Base-by-base conservation (phyloP, 2,329 filamentous ascomycete species). In the Metarhizium humberi region DNA sequence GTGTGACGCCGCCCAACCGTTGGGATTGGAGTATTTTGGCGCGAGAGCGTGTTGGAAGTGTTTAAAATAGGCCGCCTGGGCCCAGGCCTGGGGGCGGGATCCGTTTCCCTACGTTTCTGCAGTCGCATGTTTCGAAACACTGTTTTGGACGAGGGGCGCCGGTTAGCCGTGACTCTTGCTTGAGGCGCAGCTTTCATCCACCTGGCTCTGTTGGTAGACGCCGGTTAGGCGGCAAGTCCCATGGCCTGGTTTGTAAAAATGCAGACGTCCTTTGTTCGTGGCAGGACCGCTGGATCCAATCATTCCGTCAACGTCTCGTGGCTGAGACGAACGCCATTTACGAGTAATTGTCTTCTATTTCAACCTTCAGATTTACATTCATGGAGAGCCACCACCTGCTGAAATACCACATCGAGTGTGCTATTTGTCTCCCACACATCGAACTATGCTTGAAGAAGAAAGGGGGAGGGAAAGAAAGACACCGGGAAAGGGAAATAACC, bases 71-170 rank as follows among this genome's bases (percentile, higher is more conserved):
- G 38, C 38, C 38, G 14, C 25, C 25, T 25, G 25, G 25, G 25
- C 25, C 25, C 25, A 25, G 5, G 38, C 14, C 38, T 7, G 38
- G 14, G 38, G 38, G 7, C 8, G 38, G 38, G 10, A 16, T 7
- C 14, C 8, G 38, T 13, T 76, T 66, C 69, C 76, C 69, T 76
- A 70, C 16, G 20, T n/a, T 25, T 47, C 32, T 34, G 32, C 32
- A 8, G 32, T 34, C 32, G 38, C 38, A 40, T 16, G 38, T 40
- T 40, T 16, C 58, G 52, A 52, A 47, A 59, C 51, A 57, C 3
- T 45, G 25, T 38, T 53, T 50, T 48, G 38, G 43, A 20, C 18
- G 25, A 25, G 25, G 25, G 25, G 25, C 25, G 25, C 25, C 25
- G 25, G 25, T 4, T 4, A 1, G 25, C 25, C 25, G 25, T 25